phyloP scores from a whole-genome alignment of 2,329 filamentous ascomycete genomes.

The Botryotinia calthae region DNA sequence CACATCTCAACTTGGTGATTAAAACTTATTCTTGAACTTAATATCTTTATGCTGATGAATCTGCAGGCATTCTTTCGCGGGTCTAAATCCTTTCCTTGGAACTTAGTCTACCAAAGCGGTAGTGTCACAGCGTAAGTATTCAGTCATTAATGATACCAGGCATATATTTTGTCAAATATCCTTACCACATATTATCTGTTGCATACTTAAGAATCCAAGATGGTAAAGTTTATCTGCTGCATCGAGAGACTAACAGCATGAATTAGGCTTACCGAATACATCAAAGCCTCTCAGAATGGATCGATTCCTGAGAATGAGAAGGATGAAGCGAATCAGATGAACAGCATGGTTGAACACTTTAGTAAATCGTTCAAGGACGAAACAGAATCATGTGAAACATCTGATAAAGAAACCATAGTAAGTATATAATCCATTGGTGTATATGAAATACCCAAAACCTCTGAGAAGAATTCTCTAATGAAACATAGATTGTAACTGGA shows the following conservation, averaged over 20 bases:
- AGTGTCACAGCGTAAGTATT: slow-evolving; percentile 43
- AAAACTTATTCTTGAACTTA: not conserved
- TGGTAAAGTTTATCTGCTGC: too few relatives aligned
- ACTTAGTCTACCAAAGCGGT: slow-evolving; percentile 59
- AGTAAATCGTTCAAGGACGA: not conserved
- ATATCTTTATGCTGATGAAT: not conserved
- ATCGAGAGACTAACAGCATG: not conserved
- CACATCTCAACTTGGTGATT: not conserved
- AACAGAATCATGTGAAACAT: not conserved
- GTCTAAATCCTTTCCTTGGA: slow-evolving; percentile 47
- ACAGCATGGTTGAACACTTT: not conserved
- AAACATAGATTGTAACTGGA: slow-evolving; percentile 45
- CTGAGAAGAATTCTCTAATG: not conserved
- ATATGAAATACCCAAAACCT: not conserved
- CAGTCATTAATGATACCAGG: slow-evolving; percentile 32
- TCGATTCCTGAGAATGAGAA: not conserved
- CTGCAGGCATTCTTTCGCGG: not conserved
- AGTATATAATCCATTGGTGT: not conserved
- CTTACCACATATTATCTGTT: not conserved
- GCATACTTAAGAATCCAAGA: not conserved
- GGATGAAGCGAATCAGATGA: not conserved
- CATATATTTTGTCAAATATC: not conserved
- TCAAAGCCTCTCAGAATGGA: slow-evolving; percentile 7
- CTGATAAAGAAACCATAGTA: slow-evolving; percentile 2
- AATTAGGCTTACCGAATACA: slow-evolving; percentile 12